Conservation (phyloP, 2,329 filamentous ascomycete genomes). For the Cercospora brassicicola region DNA sequence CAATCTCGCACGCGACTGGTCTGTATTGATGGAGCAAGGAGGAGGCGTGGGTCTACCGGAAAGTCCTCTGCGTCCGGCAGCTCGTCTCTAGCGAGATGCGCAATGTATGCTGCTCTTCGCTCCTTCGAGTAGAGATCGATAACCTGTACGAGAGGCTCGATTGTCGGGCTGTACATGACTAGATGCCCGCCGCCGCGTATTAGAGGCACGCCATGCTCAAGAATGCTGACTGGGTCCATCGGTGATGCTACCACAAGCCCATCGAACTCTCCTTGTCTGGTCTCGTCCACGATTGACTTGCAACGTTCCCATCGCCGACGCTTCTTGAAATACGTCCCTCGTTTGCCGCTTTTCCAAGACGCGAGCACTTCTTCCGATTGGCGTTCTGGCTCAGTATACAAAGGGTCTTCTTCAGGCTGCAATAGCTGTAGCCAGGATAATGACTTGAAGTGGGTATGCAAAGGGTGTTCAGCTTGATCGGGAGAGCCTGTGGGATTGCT, state of each 20-base stretch:
- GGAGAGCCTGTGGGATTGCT: slow-evolving; percentile 57
- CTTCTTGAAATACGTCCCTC: slow-evolving; percentile 86
- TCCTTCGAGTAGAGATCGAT: slow-evolving; percentile 83
- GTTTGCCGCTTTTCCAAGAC: slow-evolving; percentile 75
- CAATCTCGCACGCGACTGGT: slow-evolving; percentile 75
- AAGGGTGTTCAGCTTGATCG: slow-evolving; percentile 61
- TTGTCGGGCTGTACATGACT: slow-evolving; percentile 77
- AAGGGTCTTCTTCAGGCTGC: slow-evolving; percentile 70
- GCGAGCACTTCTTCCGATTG: slow-evolving; percentile 63
- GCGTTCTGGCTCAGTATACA: slow-evolving; percentile 67
- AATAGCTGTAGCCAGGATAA: slow-evolving; percentile 92
- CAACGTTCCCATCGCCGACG: slow-evolving; percentile 75
- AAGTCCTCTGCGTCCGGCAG: slow-evolving; percentile 63
- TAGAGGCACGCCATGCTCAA: slow-evolving; percentile 74
- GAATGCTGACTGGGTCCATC: slow-evolving; percentile 76
- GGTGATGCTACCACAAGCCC: slow-evolving; percentile 78
- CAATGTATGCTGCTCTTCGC: slow-evolving; percentile 72
- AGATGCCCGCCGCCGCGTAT: slow-evolving; percentile 80
- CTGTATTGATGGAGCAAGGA: slow-evolving; percentile 79
- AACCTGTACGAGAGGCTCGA: slow-evolving; percentile 75
- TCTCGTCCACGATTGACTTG: slow-evolving; percentile 70
- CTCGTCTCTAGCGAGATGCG: slow-evolving; percentile 37
- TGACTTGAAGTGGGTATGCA: slow-evolving; percentile 76
- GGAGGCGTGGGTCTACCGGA: slow-evolving; percentile 78
- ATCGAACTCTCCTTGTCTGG: slow-evolving; percentile 74